Evolutionary conservation across 1,139 yeast species (phyloP).

Genomic region (Sugiyamaella sp.): DNA sequence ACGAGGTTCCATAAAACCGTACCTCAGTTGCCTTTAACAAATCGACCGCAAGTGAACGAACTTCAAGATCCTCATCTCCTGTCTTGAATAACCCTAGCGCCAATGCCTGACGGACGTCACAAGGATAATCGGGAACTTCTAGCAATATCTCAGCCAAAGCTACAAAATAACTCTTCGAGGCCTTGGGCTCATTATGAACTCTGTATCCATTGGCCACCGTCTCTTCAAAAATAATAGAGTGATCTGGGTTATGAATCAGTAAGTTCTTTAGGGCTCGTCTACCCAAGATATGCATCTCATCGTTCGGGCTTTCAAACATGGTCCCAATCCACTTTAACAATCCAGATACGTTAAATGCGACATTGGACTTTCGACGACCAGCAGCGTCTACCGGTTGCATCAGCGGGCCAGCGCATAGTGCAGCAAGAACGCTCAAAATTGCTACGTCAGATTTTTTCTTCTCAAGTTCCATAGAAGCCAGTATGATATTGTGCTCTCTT

Average conservation of each 20-base stretch:
- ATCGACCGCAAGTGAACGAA: constrained; percentile 64
- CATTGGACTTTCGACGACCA: constrained; percentile 43
- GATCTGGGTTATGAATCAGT: constrained; percentile 59
- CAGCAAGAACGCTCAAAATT: constrained; percentile 82
- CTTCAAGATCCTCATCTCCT: constrained; percentile 63
- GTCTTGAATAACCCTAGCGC: constrained; percentile 69
- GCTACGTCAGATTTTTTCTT: constrained; percentile 70
- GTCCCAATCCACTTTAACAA: constrained; percentile 80
- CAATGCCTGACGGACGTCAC: constrained; percentile 58
- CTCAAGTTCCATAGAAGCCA: constrained; percentile 85
- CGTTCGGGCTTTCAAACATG: constrained; percentile 61
- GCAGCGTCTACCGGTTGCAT: constrained; percentile 34
- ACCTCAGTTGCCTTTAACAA: constrained; percentile 60
- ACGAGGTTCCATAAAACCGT: constrained; percentile 51
- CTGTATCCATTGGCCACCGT: constrained; percentile 66
- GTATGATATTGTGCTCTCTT: constrained; percentile 47
- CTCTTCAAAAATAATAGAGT: constrained; percentile 60
- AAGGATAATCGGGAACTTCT: constrained; percentile 48
- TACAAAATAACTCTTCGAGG: constrained; percentile 66
- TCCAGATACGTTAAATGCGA: constrained; percentile 71
- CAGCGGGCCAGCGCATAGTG: constrained; percentile 58
- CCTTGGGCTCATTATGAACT: constrained; percentile 45
- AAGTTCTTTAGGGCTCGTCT: constrained; percentile 71
- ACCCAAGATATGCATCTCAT: constrained; percentile 65
- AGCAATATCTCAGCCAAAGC: constrained; percentile 67